phyloP scores from a whole-genome alignment of 2,329 filamentous ascomycete genomes.

The Trichoderma afroharzianum region DNA sequence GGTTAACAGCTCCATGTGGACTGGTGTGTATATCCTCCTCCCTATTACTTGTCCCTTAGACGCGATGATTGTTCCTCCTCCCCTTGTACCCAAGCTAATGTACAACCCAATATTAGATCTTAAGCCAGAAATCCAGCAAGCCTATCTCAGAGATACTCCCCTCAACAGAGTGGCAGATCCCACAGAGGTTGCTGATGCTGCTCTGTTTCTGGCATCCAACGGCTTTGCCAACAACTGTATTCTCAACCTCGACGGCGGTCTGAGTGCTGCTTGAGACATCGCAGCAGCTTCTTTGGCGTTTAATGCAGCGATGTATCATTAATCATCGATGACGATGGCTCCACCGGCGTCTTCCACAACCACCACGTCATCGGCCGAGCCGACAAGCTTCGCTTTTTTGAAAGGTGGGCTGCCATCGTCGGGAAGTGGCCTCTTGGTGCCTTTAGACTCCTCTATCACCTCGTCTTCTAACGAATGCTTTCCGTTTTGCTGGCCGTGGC shows the following conservation, averaged over 20 bases:
- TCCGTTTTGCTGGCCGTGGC: conserved; percentile 38
- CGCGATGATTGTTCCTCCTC: background rate
- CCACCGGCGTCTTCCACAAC: conserved; percentile 56
- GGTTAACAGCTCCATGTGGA: conserved; percentile 76
- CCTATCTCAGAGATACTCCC: conserved; percentile 55
- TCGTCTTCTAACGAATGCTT: conserved; percentile 38
- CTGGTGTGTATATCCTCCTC: conserved; percentile 47
- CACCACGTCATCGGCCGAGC: conserved; percentile 38
- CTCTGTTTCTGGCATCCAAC: conserved; percentile 72
- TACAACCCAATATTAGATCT: conserved; percentile 37
- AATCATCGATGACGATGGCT: conserved; percentile 65
- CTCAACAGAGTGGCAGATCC: conserved; percentile 61
- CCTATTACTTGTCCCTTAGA: conserved; percentile 8
- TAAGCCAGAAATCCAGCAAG: conserved; percentile 36
- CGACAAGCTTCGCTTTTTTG: conserved; percentile 48
- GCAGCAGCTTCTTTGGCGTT: background rate
- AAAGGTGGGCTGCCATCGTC: conserved; percentile 40
- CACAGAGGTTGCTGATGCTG: conserved; percentile 77
- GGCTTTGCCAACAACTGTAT: conserved; percentile 83
- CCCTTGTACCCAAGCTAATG: conserved; percentile 33
- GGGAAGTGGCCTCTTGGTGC: conserved; percentile 45
- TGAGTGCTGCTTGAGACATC: conserved; percentile 59
- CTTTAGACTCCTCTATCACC: conserved; percentile 28
- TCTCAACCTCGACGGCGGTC: conserved; percentile 79
- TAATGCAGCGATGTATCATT: conserved; percentile 35